Base-by-base conservation (phyloP, 2,329 filamentous ascomycete species). In the Apiospora marii region DNA sequence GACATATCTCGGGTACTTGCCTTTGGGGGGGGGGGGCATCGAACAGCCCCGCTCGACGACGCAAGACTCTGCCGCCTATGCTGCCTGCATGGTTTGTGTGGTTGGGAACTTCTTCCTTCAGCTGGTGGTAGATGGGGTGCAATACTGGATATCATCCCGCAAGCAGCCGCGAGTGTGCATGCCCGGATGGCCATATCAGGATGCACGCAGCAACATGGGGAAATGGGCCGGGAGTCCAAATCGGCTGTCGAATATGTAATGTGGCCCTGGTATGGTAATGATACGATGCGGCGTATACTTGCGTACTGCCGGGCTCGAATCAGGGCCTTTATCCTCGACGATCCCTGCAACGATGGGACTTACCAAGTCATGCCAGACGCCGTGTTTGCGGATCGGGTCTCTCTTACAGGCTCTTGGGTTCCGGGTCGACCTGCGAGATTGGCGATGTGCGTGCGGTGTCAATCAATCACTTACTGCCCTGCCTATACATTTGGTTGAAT, bases 351-450 rank as follows among this genome's bases (percentile, higher is more conserved):
- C 16, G 16, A 19, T 48, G 16, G 19, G 7, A 49, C 22, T 49
- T n/a, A 44, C 41, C 19, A 3, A 48, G 67, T 24, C 37, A 44
- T 44, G 30, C n/a, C 37, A 43, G 64, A 68, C 19, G 27, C 10
- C 27, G 34, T 34, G 16, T 34, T 34, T 30, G 51, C 51, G 27
- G 24, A 58, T 58, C 51, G 51, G 51, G 19, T 34, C 27, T 22
- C 27, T 22, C 27, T 58, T 34, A 58, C 51, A 58, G 51, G 14
- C 51, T 27, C 51, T 58, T 30, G 27, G 19, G 16, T 34, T 58
- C 51, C 27, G 51, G 51, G 51, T 58, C 24, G 51, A 34, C 51
- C 77, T 82, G 81, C 81, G 72, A 82, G 81, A 82, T 83, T 82
- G 77, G 81, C 81, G 81, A 82, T 74, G 78, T 80, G 51, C 51